Evolutionary conservation across 352 stramenopile genomes (phyloP), one percentile per base, ranked within the genome.

Genomic region (Pythium oligandrum): DNA sequence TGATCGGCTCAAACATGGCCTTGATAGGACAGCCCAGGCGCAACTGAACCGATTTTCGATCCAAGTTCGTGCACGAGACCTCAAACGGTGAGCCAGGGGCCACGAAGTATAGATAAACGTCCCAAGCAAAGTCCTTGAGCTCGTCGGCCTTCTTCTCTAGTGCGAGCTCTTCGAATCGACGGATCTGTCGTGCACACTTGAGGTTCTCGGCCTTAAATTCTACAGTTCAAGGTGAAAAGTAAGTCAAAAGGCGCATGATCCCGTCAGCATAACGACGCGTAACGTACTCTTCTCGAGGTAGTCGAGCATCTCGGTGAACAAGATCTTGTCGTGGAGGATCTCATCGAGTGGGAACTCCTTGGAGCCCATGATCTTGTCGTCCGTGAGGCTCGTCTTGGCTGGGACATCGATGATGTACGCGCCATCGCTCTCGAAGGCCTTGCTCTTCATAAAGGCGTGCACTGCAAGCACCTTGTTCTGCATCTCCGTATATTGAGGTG

Each of bases 121-220:
- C 72, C 78, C 78, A 91, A 4, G 80, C 79, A 64, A 86, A 90
- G 57, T 84, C 73, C 59, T 93, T 93, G 39, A 90, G 74, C 26
- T 86, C 80, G 55, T 88, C 76, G 30, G 66, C 55, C 53, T 81
- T 87, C 48, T 83, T 83, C 54, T 82, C 67, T 30, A 82, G 51
- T 34, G 78, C 76, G 51, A 93, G 73, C 56, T 90, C 76, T 55
- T 93, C 80, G 44, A 90, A 91, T 40, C 76, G 72, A 35, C 77
- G 69, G 63, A 93, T 90, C 57, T 91, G 80, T 3, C 81, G 78
- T 46, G 78, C 78, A 39, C 81, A 92, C 60, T 92, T 90, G 55
- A 92, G 71, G 59, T 92, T 92, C 61, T 91, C 78, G 32, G 81
- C 75, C 52, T 90, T 92, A 63, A 92, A 92, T 60, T 90, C 81